phyloP scores from a whole-genome alignment of 192 early-diverging fungal genomes.

The Powellomyces hirtus region DNA sequence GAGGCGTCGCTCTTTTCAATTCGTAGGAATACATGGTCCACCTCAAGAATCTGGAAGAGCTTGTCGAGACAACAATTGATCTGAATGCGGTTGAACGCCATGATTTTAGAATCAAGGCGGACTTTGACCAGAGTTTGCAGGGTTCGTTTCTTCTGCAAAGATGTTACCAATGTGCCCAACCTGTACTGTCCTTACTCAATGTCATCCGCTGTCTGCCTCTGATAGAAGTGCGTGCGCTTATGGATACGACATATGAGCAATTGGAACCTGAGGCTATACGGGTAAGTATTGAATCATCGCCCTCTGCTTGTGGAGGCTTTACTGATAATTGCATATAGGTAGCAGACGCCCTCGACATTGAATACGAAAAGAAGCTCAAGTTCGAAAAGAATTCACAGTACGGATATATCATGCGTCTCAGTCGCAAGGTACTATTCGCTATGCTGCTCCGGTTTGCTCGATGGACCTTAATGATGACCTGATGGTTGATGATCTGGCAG shows the following conservation, averaged over 20 bases:
- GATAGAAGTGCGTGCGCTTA: constrained; percentile 44
- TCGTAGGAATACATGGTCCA: constrained; percentile 48
- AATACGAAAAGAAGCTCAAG: constrained; percentile 84
- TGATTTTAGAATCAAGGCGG: constrained; percentile 83
- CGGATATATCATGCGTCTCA: constrained; percentile 84
- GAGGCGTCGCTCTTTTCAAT: not conserved
- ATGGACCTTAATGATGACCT: not conserved
- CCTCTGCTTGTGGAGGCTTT: constrained; percentile 2
- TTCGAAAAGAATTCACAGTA: constrained; percentile 80
- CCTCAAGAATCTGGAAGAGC: constrained; percentile 67
- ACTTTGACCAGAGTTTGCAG: constrained; percentile 73
- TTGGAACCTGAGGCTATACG: constrained; percentile 62
- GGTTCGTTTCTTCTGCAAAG: no score
- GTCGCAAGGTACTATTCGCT: constrained; percentile 49
- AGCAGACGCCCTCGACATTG: constrained; percentile 65
- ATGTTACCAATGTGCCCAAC: not conserved
- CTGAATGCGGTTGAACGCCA: constrained; percentile 78
- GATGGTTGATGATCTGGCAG: constrained; percentile 14
- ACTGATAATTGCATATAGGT: constrained; percentile 38
- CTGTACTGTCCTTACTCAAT: not conserved
- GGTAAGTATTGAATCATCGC: constrained; percentile 29
- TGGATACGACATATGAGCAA: constrained; percentile 50
- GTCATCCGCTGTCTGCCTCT: not conserved
- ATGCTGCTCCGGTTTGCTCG: not conserved
- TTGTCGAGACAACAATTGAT: constrained; percentile 92